Evolutionary conservation across 2,329 filamentous ascomycete genomes (phyloP).

Genomic region (Fusarium nodosum): DNA sequence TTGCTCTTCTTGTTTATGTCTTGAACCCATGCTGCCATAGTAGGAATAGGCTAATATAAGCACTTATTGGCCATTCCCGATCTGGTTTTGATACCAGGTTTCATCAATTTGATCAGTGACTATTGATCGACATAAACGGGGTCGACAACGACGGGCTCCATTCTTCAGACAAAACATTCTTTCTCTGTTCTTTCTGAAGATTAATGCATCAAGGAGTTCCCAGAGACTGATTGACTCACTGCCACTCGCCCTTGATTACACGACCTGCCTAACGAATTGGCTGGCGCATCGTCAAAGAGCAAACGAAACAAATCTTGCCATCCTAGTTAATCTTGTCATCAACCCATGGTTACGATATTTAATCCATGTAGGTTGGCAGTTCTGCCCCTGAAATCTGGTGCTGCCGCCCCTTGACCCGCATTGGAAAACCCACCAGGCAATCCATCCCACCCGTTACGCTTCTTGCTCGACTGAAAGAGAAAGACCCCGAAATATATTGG

Average conservation of each 20-base stretch:
- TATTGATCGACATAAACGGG: slow-evolving; percentile 21
- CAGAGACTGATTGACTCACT: background rate
- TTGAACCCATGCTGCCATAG: slow-evolving; percentile 16
- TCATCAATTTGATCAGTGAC: slow-evolving; percentile 19
- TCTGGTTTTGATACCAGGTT: slow-evolving; percentile 19
- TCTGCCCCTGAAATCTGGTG: slow-evolving; percentile 48
- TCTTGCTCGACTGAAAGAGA: slow-evolving; percentile 32
- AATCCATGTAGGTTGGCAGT: slow-evolving; percentile 37
- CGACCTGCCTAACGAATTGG: background rate
- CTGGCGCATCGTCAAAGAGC: background rate
- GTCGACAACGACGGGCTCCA: slow-evolving; percentile 7
- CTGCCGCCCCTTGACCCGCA: slow-evolving; percentile 44
- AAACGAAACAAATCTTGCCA: slow-evolving; percentile 1
- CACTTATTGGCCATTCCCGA: slow-evolving; percentile 18
- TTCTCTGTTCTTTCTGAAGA: background rate
- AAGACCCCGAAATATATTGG: slow-evolving; percentile 45
- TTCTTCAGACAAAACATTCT: slow-evolving; percentile 8
- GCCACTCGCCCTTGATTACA: background rate
- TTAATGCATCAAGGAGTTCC: background rate
- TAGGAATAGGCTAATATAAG: slow-evolving; percentile 17
- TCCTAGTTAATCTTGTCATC: slow-evolving; percentile 7
- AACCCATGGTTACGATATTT: slow-evolving; percentile 20
- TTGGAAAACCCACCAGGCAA: slow-evolving; percentile 20
- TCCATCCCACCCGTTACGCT: slow-evolving; percentile 19
- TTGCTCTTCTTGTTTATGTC: slow-evolving; percentile 27